Base-by-base conservation (phyloP, 441 rosid genomes). In the Erodium trifolium region DNA sequence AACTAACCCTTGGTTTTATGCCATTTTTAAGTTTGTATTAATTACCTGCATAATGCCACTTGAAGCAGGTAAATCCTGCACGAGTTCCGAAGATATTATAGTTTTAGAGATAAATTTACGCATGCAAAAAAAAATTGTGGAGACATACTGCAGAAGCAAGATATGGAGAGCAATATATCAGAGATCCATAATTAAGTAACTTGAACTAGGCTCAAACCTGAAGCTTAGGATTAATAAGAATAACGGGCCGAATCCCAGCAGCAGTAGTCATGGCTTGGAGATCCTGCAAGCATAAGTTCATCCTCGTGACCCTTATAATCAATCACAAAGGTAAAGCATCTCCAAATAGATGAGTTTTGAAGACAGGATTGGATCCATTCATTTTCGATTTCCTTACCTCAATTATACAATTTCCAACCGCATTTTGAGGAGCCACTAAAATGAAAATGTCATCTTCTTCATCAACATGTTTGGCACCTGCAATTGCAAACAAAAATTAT, bases 1-100 rank as follows among this genome's bases (percentile, higher is more conserved):
- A 31, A 31, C 3, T 31, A 31, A 31, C 34, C 34, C 34, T 12
- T 19, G 55, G 4, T 71, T 57, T 35, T 69, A 37, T 4, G 65
- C 62, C 11, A 4, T 37, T 37, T 37, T 8, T 2, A 4, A 37
- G 0, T 73, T 37, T 43, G 9, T 65, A 75, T 83, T 85, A 93
- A 75, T 83, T 85, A 93, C 99, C 84, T 91, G 99, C 99, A 93
- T 93, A 72, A 93, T 77, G 67, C 99, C 99, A 78, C 96, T 93
- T 73, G 97, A 91, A 78, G 82, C 88, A 2, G 99, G 97, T 71
- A 93, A 82, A 81, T 93, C 96, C 98, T 91, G 90, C 71, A 69
- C 34, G 27, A 57, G 69, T 62, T 16, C 68, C 37, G 69, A 68
- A 72, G 67, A 67, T 63, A 72, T 68, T 31, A 31, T 68, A 73